Percentiles rank a stretch among this genome's conserved stretches.
These are phyloP conservation scores for Flueggea neowawraea DNA, from an alignment of 441 rosid species.

Conservation along the genomic window DNA sequence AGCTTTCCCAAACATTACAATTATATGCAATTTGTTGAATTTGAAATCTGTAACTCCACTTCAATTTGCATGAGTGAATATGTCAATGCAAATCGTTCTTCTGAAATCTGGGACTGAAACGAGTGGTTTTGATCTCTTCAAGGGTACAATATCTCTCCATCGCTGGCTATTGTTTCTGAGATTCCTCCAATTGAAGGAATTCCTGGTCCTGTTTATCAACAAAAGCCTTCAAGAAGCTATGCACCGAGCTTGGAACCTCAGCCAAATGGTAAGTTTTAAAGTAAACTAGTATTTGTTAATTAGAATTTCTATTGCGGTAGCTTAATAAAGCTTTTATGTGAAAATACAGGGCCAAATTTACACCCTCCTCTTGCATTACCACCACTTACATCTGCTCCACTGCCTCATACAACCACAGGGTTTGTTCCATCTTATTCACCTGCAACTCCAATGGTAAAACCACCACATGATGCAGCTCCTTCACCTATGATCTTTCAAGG, in stretches of 20 bases:
- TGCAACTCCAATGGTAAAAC: slow-evolving; percentile 22
- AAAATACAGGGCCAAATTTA: slow-evolving; percentile 37
- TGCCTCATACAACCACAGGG: slow-evolving; percentile 32
- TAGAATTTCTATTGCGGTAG: slow-evolving; percentile 5
- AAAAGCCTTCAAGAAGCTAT: slow-evolving; percentile 17
- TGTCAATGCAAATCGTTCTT: background rate
- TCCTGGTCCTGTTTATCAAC: slow-evolving; percentile 19
- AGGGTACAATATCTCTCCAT: slow-evolving; percentile 31
- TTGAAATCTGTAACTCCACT: too few relatives aligned
- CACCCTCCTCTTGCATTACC: too few relatives aligned
- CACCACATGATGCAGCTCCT: slow-evolving; percentile 31
- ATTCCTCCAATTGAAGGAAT: slow-evolving; percentile 31
- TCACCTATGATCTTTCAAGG: slow-evolving; percentile 23
- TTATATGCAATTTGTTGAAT: too few relatives aligned
- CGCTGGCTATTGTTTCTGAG: slow-evolving; percentile 24
- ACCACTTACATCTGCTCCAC: slow-evolving; percentile 34
- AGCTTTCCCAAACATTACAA: too few relatives aligned
- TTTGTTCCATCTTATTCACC: slow-evolving; percentile 38
- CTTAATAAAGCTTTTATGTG: slow-evolving; percentile 16
- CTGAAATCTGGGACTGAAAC: slow-evolving; percentile 3
- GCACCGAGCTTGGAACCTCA: slow-evolving; percentile 28
- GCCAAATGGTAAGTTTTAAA: slow-evolving; percentile 35
- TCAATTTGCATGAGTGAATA: background rate
- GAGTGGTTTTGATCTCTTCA: slow-evolving; percentile 12
- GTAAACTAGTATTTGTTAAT: slow-evolving; percentile 9